Percentiles rank a stretch among this genome's conserved stretches.
Evolutionary conservation across 2,329 filamentous ascomycete species (phyloP).

Genomic region (Elsinoe perseae): DNA sequence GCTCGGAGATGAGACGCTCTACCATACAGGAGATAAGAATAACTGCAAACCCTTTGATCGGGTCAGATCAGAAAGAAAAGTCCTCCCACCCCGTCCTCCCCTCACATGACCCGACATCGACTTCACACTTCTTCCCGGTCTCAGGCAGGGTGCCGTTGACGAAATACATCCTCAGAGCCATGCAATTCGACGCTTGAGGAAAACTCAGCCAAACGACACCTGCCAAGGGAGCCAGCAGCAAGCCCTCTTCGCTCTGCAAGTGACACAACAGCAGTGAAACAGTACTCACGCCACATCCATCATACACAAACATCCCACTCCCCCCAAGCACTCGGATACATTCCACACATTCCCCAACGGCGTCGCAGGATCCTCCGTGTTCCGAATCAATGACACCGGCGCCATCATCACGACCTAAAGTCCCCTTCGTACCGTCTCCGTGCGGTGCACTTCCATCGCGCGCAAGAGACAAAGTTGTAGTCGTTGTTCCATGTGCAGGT

Average conservation of each 20-base stretch:
- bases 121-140: constrained; percentile 14
- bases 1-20: no score
- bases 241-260: not conserved
- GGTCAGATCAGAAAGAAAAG: no score
- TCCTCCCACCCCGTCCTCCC: constrained; percentile 22
- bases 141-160: constrained; percentile 1
- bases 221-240: no score
- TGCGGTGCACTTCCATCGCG: constrained; percentile 27
- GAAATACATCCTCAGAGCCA: not conserved
- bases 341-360: constrained; percentile 39
- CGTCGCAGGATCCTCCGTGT: constrained; percentile 31
- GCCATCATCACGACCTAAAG: constrained; percentile 28
- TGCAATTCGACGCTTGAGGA: not conserved
- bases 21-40: no score
- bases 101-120: constrained; percentile 19
- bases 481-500: constrained; percentile 32
- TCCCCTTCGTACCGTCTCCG: constrained; percentile 24
- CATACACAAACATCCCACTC: constrained; percentile 33
- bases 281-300: constrained; percentile 23
- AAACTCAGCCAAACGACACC: no score
- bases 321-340: constrained; percentile 32
- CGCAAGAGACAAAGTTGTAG: constrained; percentile 32
- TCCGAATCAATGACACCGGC: constrained; percentile 27
- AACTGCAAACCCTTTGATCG: no score
- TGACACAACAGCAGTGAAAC: no score